Conservation (phyloP, 768 basidiomycete genomes). For the Tylopilus vinaceipallidus region DNA sequence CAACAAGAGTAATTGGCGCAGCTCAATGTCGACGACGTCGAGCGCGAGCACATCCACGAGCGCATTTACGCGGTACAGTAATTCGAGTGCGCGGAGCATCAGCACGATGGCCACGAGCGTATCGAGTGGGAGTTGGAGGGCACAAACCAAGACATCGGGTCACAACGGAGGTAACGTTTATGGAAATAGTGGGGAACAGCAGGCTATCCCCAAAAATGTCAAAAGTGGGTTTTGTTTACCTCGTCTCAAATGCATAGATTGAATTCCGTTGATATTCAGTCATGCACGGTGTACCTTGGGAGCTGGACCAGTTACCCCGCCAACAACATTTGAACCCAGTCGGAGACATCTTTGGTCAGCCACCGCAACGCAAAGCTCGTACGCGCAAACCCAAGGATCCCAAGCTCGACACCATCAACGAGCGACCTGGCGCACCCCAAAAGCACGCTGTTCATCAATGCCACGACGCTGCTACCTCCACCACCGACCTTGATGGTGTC, state of each 20-base stretch:
- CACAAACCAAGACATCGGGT: conserved; percentile 31
- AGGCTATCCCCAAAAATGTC: conserved; percentile 62
- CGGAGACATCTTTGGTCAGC: conserved; percentile 57
- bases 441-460: conserved; percentile 49
- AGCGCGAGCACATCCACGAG: conserved; percentile 68
- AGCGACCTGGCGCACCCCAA: conserved; percentile 50
- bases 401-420: conserved; percentile 72
- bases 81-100: conserved; percentile 64
- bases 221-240: conserved; percentile 62
- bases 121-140: conserved; percentile 72
- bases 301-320: conserved; percentile 65
- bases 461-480: conserved; percentile 69
- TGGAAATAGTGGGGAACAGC: conserved; percentile 24
- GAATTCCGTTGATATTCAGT: conserved; percentile 40
- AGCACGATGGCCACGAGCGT: conserved; percentile 82
- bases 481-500: conserved; percentile 58
- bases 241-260: background rate
- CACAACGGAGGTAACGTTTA: conserved; percentile 16
- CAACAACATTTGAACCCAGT: conserved; percentile 59
- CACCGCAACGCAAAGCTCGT: conserved; percentile 61
- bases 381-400: conserved; percentile 66
- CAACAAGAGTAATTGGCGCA: conserved; percentile 64
- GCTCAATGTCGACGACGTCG: conserved; percentile 66
- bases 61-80: conserved; percentile 77
- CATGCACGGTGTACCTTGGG: conserved; percentile 78